A percentile compares a stretch with the other conserved stretches of the same genome.
Conservation (phyloP, 1,284 basidiomycete species). For the Trametes pubescens region DNA sequence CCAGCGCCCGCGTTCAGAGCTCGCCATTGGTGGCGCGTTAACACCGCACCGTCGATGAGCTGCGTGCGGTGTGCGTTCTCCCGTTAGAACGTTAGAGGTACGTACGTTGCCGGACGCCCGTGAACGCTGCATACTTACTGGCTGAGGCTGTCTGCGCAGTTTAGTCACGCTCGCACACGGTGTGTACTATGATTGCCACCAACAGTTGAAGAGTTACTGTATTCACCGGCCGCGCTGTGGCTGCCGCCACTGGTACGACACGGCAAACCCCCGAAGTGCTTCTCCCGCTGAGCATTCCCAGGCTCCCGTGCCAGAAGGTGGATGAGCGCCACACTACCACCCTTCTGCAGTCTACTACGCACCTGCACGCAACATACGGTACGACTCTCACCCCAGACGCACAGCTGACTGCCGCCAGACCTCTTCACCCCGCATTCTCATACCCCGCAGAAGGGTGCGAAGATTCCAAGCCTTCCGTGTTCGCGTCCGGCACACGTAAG, state of each 20-base stretch:
- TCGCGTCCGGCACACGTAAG: slow-evolving; percentile 6
- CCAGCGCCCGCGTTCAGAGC: not conserved
- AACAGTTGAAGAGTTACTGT: not conserved
- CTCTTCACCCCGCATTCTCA: slow-evolving; percentile 1
- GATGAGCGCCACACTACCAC: not conserved
- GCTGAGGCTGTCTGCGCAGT: not conserved
- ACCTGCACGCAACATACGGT: slow-evolving; percentile 1
- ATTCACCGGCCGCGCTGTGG: slow-evolving; percentile 2
- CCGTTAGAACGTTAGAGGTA: slow-evolving; percentile 11
- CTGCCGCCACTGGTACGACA: not conserved
- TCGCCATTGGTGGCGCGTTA: not conserved
- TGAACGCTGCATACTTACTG: not conserved
- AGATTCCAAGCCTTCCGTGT: slow-evolving; percentile 12
- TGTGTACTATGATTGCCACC: slow-evolving; percentile 3
- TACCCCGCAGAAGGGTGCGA: slow-evolving; percentile 6
- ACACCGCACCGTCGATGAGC: not conserved
- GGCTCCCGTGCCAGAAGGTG: not conserved
- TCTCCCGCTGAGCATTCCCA: slow-evolving; percentile 1
- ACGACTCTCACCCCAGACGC: slow-evolving; percentile 5
- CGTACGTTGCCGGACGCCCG: slow-evolving; percentile 5
- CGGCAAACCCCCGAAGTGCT: not conserved
- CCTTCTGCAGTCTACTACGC: not conserved
- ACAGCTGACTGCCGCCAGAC: slow-evolving; percentile 11
- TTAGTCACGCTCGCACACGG: slow-evolving; percentile 6
- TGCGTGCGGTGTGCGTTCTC: not conserved